Evolutionary conservation across 352 stramenopile species (phyloP).

Genomic region (Phytophthora multivora): DNA sequence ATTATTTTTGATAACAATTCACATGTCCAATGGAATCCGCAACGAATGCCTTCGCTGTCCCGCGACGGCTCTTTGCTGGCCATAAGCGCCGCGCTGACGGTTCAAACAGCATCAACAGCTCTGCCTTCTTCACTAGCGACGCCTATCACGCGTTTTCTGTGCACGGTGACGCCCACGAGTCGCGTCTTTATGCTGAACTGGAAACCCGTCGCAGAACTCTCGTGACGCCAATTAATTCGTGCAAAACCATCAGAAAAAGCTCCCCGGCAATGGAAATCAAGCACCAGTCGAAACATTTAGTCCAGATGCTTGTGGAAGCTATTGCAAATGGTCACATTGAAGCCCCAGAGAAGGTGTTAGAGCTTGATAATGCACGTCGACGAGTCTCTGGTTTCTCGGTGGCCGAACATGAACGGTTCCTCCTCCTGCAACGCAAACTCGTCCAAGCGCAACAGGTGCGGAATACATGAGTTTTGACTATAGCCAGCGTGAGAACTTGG

Average conservation of each 20-base stretch:
- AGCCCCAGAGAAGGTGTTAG: constrained; percentile 15
- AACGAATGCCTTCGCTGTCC: constrained; percentile 47
- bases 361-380: constrained; percentile 43
- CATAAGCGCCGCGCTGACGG: constrained; percentile 44
- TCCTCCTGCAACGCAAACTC: constrained; percentile 50
- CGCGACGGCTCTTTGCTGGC: constrained; percentile 42
- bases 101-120: neutral
- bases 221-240: constrained; percentile 10
- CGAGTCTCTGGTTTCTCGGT: constrained; percentile 57
- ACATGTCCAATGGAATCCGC: constrained; percentile 9
- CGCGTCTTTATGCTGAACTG: constrained; percentile 31
- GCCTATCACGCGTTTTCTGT: constrained; percentile 47
- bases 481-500: constrained; percentile 12
- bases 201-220: constrained; percentile 32
- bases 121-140: constrained; percentile 41
- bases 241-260: neutral
- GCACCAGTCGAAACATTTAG: constrained; percentile 35
- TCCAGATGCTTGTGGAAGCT: constrained; percentile 38
- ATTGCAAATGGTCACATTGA: constrained; percentile 17
- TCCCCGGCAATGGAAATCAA: neutral
- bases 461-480: constrained; percentile 19
- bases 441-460: constrained; percentile 49
- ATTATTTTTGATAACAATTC: too few relatives aligned
- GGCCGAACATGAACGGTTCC: constrained; percentile 55
- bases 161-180: constrained; percentile 26